Evolutionary conservation across 192 early-diverging fungal genomes (phyloP), one percentile per base, ranked within the genome.

Genomic region (Bifiguratus adelaidae): DNA sequence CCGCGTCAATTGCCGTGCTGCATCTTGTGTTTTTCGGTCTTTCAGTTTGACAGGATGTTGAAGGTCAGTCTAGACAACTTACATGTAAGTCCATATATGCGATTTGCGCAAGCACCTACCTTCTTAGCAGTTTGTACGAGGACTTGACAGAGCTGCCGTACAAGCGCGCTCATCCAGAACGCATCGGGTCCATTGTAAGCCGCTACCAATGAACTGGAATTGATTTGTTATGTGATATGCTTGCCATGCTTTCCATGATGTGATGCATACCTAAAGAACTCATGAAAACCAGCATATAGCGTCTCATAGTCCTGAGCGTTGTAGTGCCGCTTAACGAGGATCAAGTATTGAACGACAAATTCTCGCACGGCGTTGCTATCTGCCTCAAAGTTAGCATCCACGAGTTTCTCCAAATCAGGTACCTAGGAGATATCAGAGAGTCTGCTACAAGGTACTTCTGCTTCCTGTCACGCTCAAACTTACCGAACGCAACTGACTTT

Each of bases 1-100:
- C 32, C 59, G 63, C 3, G 59, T 56, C 0, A 74, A 42, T n/a
- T 66, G 48, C 1, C 54, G 51, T 3, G 55, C 53, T 0, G 58
- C 65, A 22, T 41, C 41, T 19, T 58, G 35, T 5, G 52, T 35
- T 38, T 58, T 58, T 24, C 48, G 47, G 2, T 28, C 37, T 53
- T 58, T 8, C 52, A 36, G 25, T 23, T 20, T 13, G 46, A 41
- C 3, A 29, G 20, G 9, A 3, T 19, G 30, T 9, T 26, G 15
- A 18, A 18, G 25, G 0, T 41, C 1, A 47, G 13, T 16, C n/a
- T 32, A 26, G 21, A 20, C 6, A 19, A 0, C 23, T 9, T 7
- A 32, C 18, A 44, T 11, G 19, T 30, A 37, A 21, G 15, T 26
- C n/a, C 19, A n/a, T 22, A 3, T 30, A 34, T 33, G 20, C 12